Evolutionary conservation across 352 stramenopile genomes (phyloP).

Genomic region (Phytophthora pinifolia): DNA sequence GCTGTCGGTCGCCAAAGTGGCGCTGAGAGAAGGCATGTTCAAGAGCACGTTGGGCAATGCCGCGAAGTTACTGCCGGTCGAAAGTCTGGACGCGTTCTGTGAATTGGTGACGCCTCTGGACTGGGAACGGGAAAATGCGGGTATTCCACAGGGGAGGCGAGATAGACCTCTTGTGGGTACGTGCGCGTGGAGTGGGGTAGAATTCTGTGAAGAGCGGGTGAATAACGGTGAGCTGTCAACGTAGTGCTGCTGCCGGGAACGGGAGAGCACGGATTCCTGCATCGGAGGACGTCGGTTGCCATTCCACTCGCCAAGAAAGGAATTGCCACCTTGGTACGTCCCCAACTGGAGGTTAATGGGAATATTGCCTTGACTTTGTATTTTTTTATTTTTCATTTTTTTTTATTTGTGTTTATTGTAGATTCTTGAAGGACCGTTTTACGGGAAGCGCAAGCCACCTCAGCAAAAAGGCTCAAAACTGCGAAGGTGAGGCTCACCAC

Average conservation of each 20-base stretch:
- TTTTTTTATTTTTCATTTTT: background rate
- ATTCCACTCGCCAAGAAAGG: conserved; percentile 66
- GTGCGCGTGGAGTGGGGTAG: background rate
- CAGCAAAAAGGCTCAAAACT: conserved; percentile 80
- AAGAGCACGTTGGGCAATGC: conserved; percentile 61
- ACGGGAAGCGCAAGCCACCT: conserved; percentile 61
- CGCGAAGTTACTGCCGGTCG: conserved; percentile 47
- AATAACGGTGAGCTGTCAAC: conserved; percentile 14
- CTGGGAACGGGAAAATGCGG: conserved; percentile 31
- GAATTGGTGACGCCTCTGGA: conserved; percentile 70
- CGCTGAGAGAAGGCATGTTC: conserved; percentile 55
- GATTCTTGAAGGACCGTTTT: conserved; percentile 83
- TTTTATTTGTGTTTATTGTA: conserved; percentile 12
- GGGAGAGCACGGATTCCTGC: conserved; percentile 75
- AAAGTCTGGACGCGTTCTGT: conserved; percentile 62
- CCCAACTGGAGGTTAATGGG: background rate
- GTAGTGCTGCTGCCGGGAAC: conserved; percentile 70
- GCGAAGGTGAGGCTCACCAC: conserved; percentile 36
- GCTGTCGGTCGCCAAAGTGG: conserved; percentile 37
- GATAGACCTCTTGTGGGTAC: conserved; percentile 46
- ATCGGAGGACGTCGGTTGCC: conserved; percentile 61
- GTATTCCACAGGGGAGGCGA: conserved; percentile 19
- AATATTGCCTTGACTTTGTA: background rate
- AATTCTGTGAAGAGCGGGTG: background rate
- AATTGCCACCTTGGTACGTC: conserved; percentile 59